A percentile compares a stretch with the other conserved stretches of the same genome.
Conservation (phyloP, 2,329 filamentous ascomycete genomes). For the Trichoderma sp. region DNA sequence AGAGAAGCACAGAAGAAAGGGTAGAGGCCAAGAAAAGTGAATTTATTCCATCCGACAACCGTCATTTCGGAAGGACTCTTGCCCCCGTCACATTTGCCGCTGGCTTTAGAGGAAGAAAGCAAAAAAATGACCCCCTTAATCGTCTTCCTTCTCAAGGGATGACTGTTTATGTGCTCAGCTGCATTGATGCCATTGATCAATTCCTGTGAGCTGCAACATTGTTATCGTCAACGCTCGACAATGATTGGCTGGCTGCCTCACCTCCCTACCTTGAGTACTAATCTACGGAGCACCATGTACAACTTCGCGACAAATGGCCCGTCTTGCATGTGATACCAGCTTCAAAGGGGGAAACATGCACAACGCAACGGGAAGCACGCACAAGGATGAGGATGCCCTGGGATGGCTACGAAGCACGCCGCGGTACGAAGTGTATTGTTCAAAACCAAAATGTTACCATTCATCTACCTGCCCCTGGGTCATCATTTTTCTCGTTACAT, state of each 20-base stretch:
- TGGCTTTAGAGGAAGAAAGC: neutral
- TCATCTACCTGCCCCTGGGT: conserved; percentile 6
- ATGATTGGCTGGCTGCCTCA: neutral
- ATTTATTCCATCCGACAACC: neutral
- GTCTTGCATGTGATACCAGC: neutral
- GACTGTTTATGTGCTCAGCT: neutral
- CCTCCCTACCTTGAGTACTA: neutral
- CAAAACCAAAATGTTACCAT: conserved; percentile 3
- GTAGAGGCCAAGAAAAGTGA: neutral
- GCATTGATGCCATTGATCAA: neutral
- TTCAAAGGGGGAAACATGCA: neutral
- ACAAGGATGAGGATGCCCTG: neutral
- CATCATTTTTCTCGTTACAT: conserved; percentile 11
- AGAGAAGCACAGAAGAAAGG: neutral
- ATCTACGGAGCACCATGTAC: neutral
- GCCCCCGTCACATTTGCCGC: neutral
- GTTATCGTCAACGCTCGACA: neutral
- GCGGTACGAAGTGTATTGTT: neutral
- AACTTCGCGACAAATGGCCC: neutral
- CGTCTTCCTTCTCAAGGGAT: neutral
- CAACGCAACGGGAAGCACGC: neutral
- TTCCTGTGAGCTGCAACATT: neutral
- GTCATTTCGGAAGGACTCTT: neutral
- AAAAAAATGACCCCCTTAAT: neutral
- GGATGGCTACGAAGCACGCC: neutral